Conservation (phyloP, 2,329 filamentous ascomycete species). For the Aphanocladium album region DNA sequence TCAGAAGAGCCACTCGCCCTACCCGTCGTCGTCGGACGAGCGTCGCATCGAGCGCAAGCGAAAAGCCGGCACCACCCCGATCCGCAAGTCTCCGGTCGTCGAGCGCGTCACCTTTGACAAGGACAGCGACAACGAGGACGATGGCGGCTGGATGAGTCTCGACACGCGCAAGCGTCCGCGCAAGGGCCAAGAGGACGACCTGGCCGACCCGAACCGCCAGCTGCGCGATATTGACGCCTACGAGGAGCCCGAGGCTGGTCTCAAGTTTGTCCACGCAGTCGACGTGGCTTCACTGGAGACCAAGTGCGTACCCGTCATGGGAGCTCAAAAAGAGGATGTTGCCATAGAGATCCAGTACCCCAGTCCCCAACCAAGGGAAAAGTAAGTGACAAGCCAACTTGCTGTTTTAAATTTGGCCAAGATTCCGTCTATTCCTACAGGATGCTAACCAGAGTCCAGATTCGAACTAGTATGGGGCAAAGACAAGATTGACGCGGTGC, state of each 20-base stretch:
- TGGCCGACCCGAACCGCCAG: constrained; percentile 42
- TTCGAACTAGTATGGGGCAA: constrained; percentile 68
- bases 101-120: constrained; percentile 47
- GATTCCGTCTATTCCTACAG: background rate
- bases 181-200: constrained; percentile 34
- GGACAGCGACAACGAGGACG: constrained; percentile 46
- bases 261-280: constrained; percentile 53
- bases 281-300: constrained; percentile 49
- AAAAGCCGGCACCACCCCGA: constrained; percentile 32
- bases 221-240: constrained; percentile 43
- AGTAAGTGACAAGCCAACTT: constrained; percentile 38
- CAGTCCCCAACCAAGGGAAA: constrained; percentile 63
- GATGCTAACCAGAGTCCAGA: constrained; percentile 21
- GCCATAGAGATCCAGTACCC: constrained; percentile 78
- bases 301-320: constrained; percentile 47
- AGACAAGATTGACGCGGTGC: constrained; percentile 71
- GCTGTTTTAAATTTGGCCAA: background rate
- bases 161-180: constrained; percentile 46
- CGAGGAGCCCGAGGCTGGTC: constrained; percentile 35
- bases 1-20: constrained; percentile 38
- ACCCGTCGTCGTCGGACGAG: constrained; percentile 37
- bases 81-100: constrained; percentile 40
- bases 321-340: constrained; percentile 47
- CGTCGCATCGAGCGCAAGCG: constrained; percentile 41
- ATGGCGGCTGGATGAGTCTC: constrained; percentile 46